Percentiles rank a stretch among this genome's conserved stretches.
These are phyloP conservation scores for Fusarium palustre DNA, from an alignment of 2,329 filamentous ascomycete species.

Conservation along the genomic window DNA sequence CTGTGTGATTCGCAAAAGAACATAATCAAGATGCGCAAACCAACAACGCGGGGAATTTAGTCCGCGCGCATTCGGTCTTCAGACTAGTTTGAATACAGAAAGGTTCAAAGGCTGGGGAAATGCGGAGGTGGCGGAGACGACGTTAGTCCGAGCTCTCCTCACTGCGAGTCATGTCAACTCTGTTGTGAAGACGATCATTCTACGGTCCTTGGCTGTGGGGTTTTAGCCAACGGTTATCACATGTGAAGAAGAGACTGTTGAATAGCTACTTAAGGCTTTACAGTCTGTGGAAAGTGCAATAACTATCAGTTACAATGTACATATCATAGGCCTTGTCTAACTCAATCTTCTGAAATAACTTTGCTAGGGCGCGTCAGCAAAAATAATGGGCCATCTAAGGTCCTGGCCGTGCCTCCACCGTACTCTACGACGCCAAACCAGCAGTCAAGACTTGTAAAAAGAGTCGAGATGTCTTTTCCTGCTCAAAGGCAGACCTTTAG, in stretches of 20 bases:
- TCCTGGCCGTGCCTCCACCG: too few relatives aligned
- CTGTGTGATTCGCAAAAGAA: not conserved
- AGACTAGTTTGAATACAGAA: not conserved
- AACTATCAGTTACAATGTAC: not conserved
- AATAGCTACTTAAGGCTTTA: not conserved
- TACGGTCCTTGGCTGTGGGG: not conserved
- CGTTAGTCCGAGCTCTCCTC: conserved; percentile 11
- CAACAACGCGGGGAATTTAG: conserved; percentile 26
- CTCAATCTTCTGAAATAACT: not conserved
- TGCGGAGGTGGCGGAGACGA: conserved; percentile 17
- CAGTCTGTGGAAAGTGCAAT: too few relatives aligned
- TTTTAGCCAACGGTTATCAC: not conserved
- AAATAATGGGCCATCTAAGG: not conserved
- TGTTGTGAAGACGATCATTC: not conserved
- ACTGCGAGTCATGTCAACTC: not conserved
- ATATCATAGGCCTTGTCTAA: not conserved
- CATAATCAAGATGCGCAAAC: conserved; percentile 1
- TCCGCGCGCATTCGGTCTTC: not conserved
- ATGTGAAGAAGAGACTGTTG: not conserved
- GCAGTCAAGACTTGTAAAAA: not conserved
- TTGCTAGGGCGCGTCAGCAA: not conserved
- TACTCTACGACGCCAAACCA: too few relatives aligned
- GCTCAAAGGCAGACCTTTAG: rapidly evolving
- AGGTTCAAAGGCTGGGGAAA: not conserved
- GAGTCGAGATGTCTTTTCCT: not conserved